Percentiles rank a stretch among this genome's conserved stretches.
Conservation (phyloP, 2,329 filamentous ascomycete species). For the Pseudocercospora vitis region DNA sequence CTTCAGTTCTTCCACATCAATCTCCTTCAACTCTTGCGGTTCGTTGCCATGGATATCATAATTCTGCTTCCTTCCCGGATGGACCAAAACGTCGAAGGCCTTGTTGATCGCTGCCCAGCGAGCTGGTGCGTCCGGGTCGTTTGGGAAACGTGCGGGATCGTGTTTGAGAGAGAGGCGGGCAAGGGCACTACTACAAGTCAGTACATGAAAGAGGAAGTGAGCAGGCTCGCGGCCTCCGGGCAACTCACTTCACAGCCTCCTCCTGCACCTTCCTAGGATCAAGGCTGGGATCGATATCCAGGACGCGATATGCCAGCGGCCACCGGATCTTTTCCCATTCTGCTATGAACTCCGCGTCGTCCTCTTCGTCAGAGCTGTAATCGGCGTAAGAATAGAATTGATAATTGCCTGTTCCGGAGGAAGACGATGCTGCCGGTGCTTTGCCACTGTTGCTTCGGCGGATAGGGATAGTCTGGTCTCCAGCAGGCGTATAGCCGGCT, state of each 20-base stretch:
- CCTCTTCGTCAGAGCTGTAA: conserved; percentile 20
- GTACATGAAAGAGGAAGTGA: too few relatives aligned
- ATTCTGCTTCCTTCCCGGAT: conserved; percentile 24
- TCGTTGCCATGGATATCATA: conserved; percentile 25
- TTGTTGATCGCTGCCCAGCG: conserved; percentile 31
- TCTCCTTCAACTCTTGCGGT: conserved; percentile 20
- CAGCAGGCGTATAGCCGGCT: too few relatives aligned
- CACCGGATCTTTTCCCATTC: conserved; percentile 21
- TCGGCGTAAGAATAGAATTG: conserved; percentile 18
- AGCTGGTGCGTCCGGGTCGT: conserved; percentile 28
- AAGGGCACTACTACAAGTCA: conserved; percentile 16
- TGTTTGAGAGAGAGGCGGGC: conserved; percentile 23
- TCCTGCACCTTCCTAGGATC: conserved; percentile 18
- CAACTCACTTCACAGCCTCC: conserved; percentile 21
- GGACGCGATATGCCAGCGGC: conserved; percentile 31
- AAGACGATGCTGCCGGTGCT: too few relatives aligned
- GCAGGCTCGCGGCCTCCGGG: not conserved
- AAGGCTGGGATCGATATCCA: conserved; percentile 29
- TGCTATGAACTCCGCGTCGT: not conserved
- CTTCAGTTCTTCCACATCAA: conserved; percentile 21
- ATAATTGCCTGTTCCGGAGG: conserved; percentile 14
- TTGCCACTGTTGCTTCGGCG: too few relatives aligned
- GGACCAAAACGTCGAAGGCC: conserved; percentile 27
- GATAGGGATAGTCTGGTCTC: too few relatives aligned
- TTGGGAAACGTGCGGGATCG: conserved; percentile 25